Conservation (phyloP, 768 basidiomycete genomes). For the Lentinula edodes region DNA sequence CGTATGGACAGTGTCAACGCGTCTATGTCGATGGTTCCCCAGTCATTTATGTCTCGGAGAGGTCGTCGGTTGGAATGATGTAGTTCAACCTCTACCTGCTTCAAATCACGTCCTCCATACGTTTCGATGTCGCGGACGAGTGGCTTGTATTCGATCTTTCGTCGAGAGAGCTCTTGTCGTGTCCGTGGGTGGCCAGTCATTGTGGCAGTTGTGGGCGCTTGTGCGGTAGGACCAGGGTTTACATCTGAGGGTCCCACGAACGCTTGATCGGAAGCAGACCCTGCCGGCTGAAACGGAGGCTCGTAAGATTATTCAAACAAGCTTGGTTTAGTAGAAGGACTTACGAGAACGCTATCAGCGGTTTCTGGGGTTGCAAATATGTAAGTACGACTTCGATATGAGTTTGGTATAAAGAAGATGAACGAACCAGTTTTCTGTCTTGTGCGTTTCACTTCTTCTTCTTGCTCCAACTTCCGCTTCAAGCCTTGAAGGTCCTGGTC, state of each 20-base stretch:
- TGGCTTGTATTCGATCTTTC: slow-evolving; percentile 87
- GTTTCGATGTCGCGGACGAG: slow-evolving; percentile 70
- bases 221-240: slow-evolving; percentile 14
- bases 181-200: slow-evolving; percentile 28
- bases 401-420: slow-evolving; percentile 6
- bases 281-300: slow-evolving; percentile 6
- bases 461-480: slow-evolving; percentile 68
- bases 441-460: slow-evolving; percentile 67
- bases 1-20: slow-evolving; percentile 91
- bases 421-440: slow-evolving; percentile 67
- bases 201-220: slow-evolving; percentile 9
- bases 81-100: slow-evolving; percentile 58
- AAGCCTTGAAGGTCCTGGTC: slow-evolving; percentile 61
- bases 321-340: slow-evolving; percentile 15
- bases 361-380: slow-evolving; percentile 31
- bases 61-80: slow-evolving; percentile 46
- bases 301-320: slow-evolving; percentile 3
- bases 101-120: slow-evolving; percentile 77
- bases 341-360: slow-evolving; percentile 39
- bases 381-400: slow-evolving; percentile 15
- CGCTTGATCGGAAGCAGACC: slow-evolving; percentile 3
- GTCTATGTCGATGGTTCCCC: slow-evolving; percentile 88
- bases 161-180: slow-evolving; percentile 51
- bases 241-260: neutral
- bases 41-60: slow-evolving; percentile 72